Percentiles rank a stretch among this genome's conserved stretches.
Conservation (phyloP, 352 stramenopile species). For the Pythium grandisporangium region DNA sequence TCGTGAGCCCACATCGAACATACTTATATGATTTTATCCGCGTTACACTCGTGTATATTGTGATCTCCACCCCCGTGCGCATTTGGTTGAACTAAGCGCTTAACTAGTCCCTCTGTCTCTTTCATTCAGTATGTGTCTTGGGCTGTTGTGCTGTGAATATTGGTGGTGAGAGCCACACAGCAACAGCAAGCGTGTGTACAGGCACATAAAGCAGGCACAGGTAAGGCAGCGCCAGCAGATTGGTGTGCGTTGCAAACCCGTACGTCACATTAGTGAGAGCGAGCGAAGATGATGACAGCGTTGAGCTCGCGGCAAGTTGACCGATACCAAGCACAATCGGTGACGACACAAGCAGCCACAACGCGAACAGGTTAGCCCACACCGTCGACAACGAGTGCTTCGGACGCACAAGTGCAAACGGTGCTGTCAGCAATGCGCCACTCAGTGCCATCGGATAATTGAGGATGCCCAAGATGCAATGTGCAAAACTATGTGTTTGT, state of each 20-base stretch:
- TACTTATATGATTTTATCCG: no score
- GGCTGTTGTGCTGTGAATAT: neutral
- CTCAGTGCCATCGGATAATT: conserved; percentile 81
- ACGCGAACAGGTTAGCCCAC: no score
- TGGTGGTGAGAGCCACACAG: conserved; percentile 27
- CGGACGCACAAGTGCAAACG: conserved; percentile 52
- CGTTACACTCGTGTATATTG: no score
- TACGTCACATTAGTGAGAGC: conserved; percentile 25
- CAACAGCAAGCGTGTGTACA: conserved; percentile 53
- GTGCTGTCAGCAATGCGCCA: conserved; percentile 45
- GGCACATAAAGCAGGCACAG: conserved; percentile 58
- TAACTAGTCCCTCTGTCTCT: no score
- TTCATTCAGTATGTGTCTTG: no score
- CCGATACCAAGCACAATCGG: conserved; percentile 11
- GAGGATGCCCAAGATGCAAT: conserved; percentile 67
- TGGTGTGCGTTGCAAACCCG: conserved; percentile 37
- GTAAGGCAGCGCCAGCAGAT: conserved; percentile 58
- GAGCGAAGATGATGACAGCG: conserved; percentile 12
- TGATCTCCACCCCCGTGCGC: no score
- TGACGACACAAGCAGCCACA: conserved; percentile 53
- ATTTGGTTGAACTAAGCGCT: no score
- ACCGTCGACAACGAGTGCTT: no score
- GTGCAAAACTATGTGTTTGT: no score
- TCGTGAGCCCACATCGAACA: no score
- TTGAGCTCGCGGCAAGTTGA: neutral